These are phyloP conservation scores for Yamadazyma endophytica DNA, from an alignment of 805 yeast species.

Conservation along the genomic window DNA sequence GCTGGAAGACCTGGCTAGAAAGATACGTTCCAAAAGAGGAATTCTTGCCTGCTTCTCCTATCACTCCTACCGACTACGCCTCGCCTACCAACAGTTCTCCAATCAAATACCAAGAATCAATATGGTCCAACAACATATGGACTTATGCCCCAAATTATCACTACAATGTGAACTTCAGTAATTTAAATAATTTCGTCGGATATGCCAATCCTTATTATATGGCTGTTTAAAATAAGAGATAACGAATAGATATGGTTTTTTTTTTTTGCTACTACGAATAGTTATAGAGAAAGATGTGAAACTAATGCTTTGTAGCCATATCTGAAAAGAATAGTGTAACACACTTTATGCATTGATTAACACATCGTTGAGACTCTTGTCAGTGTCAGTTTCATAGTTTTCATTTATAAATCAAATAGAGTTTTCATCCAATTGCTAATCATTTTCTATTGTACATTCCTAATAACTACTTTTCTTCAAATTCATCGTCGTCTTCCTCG, in stretches of 20 bases:
- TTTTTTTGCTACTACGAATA: not conserved
- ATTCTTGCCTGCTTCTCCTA: constrained; percentile 19
- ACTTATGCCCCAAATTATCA: constrained; percentile 20
- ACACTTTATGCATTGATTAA: no score
- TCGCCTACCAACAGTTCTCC: constrained; percentile 23
- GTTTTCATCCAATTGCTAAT: no score
- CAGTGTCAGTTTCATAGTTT: no score
- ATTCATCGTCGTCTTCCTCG: constrained; percentile 41
- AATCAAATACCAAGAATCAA: constrained; percentile 19
- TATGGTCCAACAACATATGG: constrained; percentile 25
- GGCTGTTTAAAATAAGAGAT: constrained; percentile 21
- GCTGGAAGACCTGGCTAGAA: constrained; percentile 42
- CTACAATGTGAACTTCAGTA: constrained; percentile 16
- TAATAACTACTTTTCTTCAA: constrained; percentile 4
- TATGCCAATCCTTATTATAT: constrained; percentile 36
- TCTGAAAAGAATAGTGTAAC: no score
- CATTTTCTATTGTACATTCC: no score
- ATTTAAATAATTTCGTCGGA: constrained; percentile 25
- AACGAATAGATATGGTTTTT: not conserved
- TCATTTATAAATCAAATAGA: no score
- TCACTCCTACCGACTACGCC: constrained; percentile 15
- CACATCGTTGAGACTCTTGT: no score
- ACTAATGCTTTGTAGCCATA: no score
- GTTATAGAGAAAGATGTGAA: not conserved
- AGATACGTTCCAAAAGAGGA: constrained; percentile 16